Evolutionary conservation across 75 land plant genomes (phyloP).

Genomic region (Pinus albicaulis): DNA sequence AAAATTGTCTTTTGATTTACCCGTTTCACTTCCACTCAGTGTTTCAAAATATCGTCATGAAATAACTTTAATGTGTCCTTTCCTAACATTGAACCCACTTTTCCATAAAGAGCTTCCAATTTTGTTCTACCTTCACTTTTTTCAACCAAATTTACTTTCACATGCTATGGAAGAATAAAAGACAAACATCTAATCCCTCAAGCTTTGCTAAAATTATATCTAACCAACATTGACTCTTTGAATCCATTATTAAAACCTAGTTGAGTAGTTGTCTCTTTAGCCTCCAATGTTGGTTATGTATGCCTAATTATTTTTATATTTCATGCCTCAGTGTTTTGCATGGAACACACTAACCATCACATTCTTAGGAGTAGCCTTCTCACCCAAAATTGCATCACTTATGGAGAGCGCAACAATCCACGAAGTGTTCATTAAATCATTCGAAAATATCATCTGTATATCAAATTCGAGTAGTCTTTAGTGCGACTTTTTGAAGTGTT

Average conservation of each 20-base stretch:
- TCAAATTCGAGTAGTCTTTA: too few relatives aligned
- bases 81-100: slow-evolving; percentile 33
- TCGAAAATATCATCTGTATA: too few relatives aligned
- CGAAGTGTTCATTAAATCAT: too few relatives aligned
- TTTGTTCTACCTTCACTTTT: slow-evolving; percentile 14
- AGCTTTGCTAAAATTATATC: slow-evolving; percentile 60
- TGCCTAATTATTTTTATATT: too few relatives aligned
- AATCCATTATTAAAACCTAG: slow-evolving; percentile 66
- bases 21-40: background rate
- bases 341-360: too few relatives aligned
- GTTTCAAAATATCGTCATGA: slow-evolving; percentile 17
- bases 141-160: slow-evolving; percentile 33
- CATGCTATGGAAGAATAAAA: slow-evolving; percentile 35
- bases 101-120: slow-evolving; percentile 29
- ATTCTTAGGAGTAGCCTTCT: too few relatives aligned
- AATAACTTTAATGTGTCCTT: slow-evolving; percentile 41
- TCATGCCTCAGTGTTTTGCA: too few relatives aligned
- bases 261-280: slow-evolving; percentile 55
- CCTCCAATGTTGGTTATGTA: too few relatives aligned
- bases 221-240: slow-evolving; percentile 40
- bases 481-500: too few relatives aligned
- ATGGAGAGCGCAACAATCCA: too few relatives aligned
- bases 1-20: background rate
- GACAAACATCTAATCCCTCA: slow-evolving; percentile 55
- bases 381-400: too few relatives aligned